Percentiles rank a stretch among this genome's conserved stretches.
phyloP scores from a whole-genome alignment of 176 grass and related monocot genomes.

The Luzula sylvatica region DNA sequence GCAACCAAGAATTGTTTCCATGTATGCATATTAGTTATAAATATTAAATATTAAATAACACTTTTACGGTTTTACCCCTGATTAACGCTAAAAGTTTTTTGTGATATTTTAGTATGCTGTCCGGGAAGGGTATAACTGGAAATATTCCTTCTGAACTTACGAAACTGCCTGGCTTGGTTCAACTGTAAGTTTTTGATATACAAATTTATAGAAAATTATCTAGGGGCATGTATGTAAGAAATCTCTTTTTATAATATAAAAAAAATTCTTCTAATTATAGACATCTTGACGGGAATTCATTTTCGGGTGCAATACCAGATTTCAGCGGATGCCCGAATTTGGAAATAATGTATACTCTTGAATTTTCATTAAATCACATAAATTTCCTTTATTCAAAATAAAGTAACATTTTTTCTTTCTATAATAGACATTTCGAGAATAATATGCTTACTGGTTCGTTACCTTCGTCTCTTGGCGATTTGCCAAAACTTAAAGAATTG shows the following conservation, averaged over 20 bases:
- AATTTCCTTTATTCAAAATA: no score
- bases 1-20: constrained; percentile 54
- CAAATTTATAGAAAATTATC: not conserved
- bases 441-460: constrained; percentile 65
- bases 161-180: constrained; percentile 57
- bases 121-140: constrained; percentile 71
- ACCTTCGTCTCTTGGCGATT: constrained; percentile 53
- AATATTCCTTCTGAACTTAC: constrained; percentile 70
- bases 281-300: constrained; percentile 62
- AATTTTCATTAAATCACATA: no score
- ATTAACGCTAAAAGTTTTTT: not conserved
- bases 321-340: constrained; percentile 63
- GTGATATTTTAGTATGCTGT: constrained; percentile 32
- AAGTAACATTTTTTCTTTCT: constrained; percentile 6
- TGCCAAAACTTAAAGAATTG: constrained; percentile 83
- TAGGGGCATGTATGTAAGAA: not conserved
- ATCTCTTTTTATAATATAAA: not conserved
- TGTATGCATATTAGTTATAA: constrained; percentile 35
- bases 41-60: no score
- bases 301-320: constrained; percentile 84
- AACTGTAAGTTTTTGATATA: constrained; percentile 61
- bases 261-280: constrained; percentile 27
- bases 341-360: constrained; percentile 64
- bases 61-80: no score
- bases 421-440: constrained; percentile 79